Conservation (phyloP, 163 green algal species). For the Prototheca wickerhamii region DNA sequence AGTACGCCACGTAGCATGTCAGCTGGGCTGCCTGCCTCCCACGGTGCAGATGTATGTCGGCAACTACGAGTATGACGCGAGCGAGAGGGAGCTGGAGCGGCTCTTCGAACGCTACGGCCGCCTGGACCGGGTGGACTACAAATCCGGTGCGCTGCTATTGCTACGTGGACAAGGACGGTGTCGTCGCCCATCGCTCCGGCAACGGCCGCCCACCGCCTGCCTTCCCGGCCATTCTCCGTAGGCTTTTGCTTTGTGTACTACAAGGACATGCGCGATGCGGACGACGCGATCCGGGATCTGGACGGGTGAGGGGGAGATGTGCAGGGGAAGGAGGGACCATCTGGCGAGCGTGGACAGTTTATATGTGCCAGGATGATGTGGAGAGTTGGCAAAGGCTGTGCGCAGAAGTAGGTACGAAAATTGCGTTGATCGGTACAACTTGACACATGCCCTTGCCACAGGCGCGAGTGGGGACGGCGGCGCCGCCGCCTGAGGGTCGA, state of each 20-base stretch:
- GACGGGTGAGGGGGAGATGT: conserved; percentile 13
- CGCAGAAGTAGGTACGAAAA: no score
- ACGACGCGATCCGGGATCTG: conserved; percentile 42
- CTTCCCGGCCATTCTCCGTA: conserved; percentile 12
- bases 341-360: no score
- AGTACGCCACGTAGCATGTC: no score
- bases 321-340: no score
- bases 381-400: no score
- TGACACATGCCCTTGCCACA: not conserved
- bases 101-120: conserved; percentile 38
- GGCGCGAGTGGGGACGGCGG: conserved; percentile 21
- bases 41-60: conserved; percentile 3
- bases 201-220: not conserved
- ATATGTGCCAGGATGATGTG: no score
- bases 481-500: conserved; percentile 36
- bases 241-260: conserved; percentile 58
- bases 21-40: no score
- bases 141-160: conserved; percentile 28
- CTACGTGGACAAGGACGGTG: not conserved
- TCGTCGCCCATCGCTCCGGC: not conserved
- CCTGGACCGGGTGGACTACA: conserved; percentile 45
- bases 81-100: conserved; percentile 35
- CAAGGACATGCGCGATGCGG: conserved; percentile 37
- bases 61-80: conserved; percentile 55
- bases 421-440: no score